Evolutionary conservation across 768 basidiomycete species (phyloP).

Genomic region (Hygrophorus pudorinus): DNA sequence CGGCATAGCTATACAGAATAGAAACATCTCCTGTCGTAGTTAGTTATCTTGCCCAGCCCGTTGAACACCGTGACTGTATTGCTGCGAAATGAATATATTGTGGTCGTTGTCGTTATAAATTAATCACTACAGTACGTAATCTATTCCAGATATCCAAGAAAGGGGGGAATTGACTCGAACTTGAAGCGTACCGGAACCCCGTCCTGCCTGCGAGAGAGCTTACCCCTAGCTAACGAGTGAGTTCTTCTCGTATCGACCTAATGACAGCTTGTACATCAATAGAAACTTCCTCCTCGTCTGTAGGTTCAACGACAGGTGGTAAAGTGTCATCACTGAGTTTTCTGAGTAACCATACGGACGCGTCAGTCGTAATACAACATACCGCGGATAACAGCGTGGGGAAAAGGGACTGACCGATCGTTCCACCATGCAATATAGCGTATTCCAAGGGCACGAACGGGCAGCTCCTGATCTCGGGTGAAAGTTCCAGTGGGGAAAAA

Average conservation of each 20-base stretch:
- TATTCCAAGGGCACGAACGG: conserved; percentile 42
- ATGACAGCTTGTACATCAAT: conserved; percentile 34
- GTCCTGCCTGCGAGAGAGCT: no score
- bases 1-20: no score
- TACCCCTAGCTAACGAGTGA: conserved; percentile 3
- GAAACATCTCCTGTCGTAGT: no score
- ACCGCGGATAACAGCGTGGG: background rate
- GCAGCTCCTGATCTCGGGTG: conserved; percentile 49
- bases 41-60: no score
- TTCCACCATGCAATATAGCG: conserved; percentile 47
- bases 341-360: conserved; percentile 17
- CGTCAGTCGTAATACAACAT: background rate
- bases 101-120: no score
- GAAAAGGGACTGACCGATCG: conserved; percentile 15
- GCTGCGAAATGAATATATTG: no score
- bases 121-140: no score
- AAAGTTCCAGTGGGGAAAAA: conserved; percentile 64
- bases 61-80: no score
- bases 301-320: conserved; percentile 22
- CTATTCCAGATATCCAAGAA: no score
- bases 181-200: no score
- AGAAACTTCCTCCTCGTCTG: conserved; percentile 17
- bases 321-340: conserved; percentile 8
- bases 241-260: conserved; percentile 23
- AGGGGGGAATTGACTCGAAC: no score